Base-by-base conservation (phyloP, 2,329 filamentous ascomycete genomes). In the Sphaerulina vaccinii region DNA sequence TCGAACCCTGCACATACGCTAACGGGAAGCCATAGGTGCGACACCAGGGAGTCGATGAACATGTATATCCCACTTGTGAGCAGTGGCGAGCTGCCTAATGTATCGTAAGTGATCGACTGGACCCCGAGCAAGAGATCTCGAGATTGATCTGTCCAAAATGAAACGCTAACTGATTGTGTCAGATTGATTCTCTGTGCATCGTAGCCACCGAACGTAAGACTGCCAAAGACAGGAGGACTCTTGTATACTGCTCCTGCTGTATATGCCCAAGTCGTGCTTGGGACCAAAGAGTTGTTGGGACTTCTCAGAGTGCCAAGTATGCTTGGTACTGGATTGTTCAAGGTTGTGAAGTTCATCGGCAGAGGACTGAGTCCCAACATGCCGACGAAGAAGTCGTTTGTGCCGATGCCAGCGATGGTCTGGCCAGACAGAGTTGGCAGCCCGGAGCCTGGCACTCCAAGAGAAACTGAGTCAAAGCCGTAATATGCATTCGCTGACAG, bases 201-300 rank as follows among this genome's bases (percentile, higher is more conserved):
- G 49, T 72, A 75, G 5, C 73, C 73, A 13, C 73, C 72, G 3
- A 75, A 54, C 1, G 70, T 66, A 18, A 58, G 42, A 38, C 74
- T 61, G 1, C 65, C 65, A 9, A 58, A 63, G 0, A 55, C 56
- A 7, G 50, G 53, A 3, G 57, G 46, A 16, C 57, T 33, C 19
- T 54, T 52, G 40, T 68, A 68, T n/a, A 45, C 47, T 11, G 62
- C 63, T 3, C 66, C 65, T 5, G 65, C 65, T 4, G 61, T 63
- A 44, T 67, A 67, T 2, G 47, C 60, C 57, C 59, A 67, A 1
- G 60, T 62, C 0, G 51, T 37, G 32, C 53, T 58, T 1, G 50
- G 43, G 16, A 54, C 40, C 10, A 52, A 15, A 1, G 13, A 36
- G 8, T 51, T 22, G 22, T 56, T 54, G 8, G 10, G 21, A 2